Evolutionary conservation across 176 grass and related monocot genomes (phyloP).

Genomic region (Phragmites australis): DNA sequence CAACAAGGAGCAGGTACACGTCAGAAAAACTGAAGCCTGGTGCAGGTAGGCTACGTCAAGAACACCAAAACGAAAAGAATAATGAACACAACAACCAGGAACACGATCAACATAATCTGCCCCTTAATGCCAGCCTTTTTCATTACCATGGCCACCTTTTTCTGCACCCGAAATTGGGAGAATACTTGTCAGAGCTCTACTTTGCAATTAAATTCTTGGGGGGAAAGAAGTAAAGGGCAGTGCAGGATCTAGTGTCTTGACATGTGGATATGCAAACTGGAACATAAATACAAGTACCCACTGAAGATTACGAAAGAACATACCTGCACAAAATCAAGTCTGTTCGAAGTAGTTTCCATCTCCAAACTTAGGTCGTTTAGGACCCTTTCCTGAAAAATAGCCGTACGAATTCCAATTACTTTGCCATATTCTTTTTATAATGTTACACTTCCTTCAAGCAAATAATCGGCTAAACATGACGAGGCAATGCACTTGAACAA

Average conservation of each 20-base stretch:
- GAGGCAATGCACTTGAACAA: too few species aligned
- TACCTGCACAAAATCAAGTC: conserved; percentile 92
- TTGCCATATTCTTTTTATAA: neutral
- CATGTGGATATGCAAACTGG: neutral
- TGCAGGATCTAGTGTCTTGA: neutral
- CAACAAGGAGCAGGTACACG: neutral
- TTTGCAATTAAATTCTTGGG: neutral
- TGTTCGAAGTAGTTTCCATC: conserved; percentile 96
- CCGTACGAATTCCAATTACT: neutral
- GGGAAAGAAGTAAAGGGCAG: neutral
- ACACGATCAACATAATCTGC: conserved; percentile 79
- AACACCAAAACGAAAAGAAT: conserved; percentile 93
- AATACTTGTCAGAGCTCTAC: neutral
- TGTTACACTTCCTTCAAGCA: neutral
- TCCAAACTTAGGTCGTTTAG: conserved; percentile 77
- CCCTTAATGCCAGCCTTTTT: conserved; percentile 93
- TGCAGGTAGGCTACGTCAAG: conserved; percentile 49
- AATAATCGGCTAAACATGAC: too few species aligned
- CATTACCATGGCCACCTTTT: conserved; percentile 87
- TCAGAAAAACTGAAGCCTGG: neutral
- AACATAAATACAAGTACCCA: neutral
- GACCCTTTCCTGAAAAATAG: conserved; percentile 78
- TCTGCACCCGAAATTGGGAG: conserved; percentile 45
- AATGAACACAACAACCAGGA: conserved; percentile 82
- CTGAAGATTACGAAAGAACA: neutral